A percentile compares a stretch with the other conserved stretches of the same genome.
phyloP scores from a whole-genome alignment of 495 filamentous ascomycete genomes.

The Podospora bellae-mahoneyi region DNA sequence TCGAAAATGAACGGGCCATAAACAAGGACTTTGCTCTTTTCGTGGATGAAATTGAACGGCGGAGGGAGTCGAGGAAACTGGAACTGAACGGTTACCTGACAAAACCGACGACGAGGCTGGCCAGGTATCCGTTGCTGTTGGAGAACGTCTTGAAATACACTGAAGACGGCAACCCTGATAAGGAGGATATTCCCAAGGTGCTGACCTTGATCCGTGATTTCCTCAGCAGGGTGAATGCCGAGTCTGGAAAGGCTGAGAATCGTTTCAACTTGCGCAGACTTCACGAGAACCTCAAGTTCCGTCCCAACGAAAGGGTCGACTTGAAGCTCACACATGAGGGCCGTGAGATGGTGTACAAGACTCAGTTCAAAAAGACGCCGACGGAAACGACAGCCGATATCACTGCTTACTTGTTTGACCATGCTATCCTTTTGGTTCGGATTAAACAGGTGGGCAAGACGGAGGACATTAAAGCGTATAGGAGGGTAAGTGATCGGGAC shows the following conservation, averaged over 20 bases:
- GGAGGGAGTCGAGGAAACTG: constrained; percentile 94
- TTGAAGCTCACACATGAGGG: constrained; percentile 91
- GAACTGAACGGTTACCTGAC: constrained; percentile 98
- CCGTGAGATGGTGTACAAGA: constrained; percentile 89
- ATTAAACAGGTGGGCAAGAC: constrained; percentile 88
- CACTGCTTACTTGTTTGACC: constrained; percentile 91
- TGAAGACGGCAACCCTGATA: constrained; percentile 80
- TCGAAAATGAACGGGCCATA: constrained; percentile 87
- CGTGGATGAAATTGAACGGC: constrained; percentile 92
- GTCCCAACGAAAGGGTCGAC: constrained; percentile 83
- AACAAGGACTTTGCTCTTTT: constrained; percentile 87
- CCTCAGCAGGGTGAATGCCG: constrained; percentile 81
- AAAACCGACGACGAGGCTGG: constrained; percentile 94
- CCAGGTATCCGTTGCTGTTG: constrained; percentile 90
- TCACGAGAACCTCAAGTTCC: constrained; percentile 84
- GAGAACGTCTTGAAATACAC: constrained; percentile 89
- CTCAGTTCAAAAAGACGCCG: constrained; percentile 84
- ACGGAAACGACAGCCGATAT: constrained; percentile 84
- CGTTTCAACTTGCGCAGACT: constrained; percentile 92
- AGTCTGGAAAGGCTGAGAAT: constrained; percentile 96
- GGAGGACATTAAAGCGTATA: constrained; percentile 91
- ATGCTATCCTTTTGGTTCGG: constrained; percentile 84
- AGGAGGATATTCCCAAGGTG: constrained; percentile 84
- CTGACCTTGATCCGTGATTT: constrained; percentile 81
- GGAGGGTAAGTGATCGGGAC: constrained; percentile 52